Percentiles rank a stretch among this genome's conserved stretches.
Evolutionary conservation across 176 grass and related monocot genomes (phyloP).

Genomic region (Zoysia pacifica): DNA sequence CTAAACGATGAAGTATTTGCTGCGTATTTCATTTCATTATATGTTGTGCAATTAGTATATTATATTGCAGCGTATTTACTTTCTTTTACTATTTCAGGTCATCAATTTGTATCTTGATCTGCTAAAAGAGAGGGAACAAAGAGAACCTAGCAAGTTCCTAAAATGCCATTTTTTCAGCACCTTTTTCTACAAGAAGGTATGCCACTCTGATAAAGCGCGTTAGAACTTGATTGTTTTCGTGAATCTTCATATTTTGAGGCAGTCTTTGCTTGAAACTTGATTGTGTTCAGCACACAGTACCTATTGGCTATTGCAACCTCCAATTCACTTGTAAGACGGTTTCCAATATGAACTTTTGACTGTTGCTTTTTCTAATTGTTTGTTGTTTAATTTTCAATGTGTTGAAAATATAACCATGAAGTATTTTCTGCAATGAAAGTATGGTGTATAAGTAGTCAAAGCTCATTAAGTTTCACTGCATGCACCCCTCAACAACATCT

Average conservation of each 20-base stretch:
- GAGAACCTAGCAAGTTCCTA: conserved; percentile 62
- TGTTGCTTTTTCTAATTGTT: not conserved
- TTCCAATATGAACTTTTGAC: not conserved
- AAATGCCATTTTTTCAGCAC: conserved; percentile 90
- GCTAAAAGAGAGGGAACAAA: conserved; percentile 74
- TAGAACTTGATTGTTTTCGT: not conserved
- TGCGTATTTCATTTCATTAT: conserved; percentile 16
- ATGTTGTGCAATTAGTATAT: not conserved
- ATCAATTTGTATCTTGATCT: conserved; percentile 91
- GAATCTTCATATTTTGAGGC: not conserved
- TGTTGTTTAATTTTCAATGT: not conserved
- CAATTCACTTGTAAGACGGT: not conserved
- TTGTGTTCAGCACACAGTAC: not conserved
- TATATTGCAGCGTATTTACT: not conserved
- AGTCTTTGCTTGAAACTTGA: not conserved
- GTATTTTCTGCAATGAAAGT: not conserved
- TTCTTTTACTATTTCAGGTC: conserved; percentile 48
- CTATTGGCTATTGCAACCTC: not conserved
- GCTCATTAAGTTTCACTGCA: not conserved
- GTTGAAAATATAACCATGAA: not conserved
- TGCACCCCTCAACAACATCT: not conserved
- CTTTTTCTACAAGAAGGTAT: conserved; percentile 84
- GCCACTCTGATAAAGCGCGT: not conserved
- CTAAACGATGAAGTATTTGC: conserved; percentile 75
- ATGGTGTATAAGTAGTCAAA: not conserved